Evolutionary conservation across 2,329 filamentous ascomycete genomes (phyloP), one percentile per base, ranked within the genome.

Genomic region (Alternaria arborescens): DNA sequence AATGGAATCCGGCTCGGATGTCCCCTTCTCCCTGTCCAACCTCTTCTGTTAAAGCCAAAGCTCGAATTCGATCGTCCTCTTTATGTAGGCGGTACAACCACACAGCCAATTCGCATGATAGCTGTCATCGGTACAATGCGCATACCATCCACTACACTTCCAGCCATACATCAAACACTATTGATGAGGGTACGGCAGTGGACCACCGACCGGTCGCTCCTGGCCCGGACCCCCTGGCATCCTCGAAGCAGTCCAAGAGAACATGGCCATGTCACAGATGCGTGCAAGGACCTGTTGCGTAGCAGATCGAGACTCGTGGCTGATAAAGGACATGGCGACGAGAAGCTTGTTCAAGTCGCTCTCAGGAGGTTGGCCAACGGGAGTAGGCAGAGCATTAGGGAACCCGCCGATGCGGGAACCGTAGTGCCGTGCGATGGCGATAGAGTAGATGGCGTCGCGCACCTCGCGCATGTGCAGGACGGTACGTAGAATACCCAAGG

Each of bases 401-500:
- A 82, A 83, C 26, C 81, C 80, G 16, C 79, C 75, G 61, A 81
- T 73, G 14, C 88, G 86, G 32, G 88, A 88, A 46, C 91, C 89
- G 51, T 93, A 84, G 64, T 94, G 88, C 26, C 93, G 88, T 16
- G 91, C 88, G 56, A 97, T 87, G 8, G 91, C 92, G 66, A 97
- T 90, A 0, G 92, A 95, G 79, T 97, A 97, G 58, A 97, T 87
- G 18, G 97, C 90, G 75, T 97, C 93, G 54, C 94, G 88, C 71
- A 94, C 95, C 80, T 97, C 94, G 24, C 90, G 87, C 48, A 90
- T 90, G 68, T 93, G 91, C 12, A 97, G 84, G 22, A 94, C 83
- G 57, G 85, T 85, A 32, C 92, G 88, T 77, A 93, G 87, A 52
- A 85, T 84, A 5, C 78, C 79, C 30, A 97, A 81, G 1, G 87